Conservation (phyloP, 2,329 filamentous ascomycete genomes). For the Lasiodiplodia hormozganensis region DNA sequence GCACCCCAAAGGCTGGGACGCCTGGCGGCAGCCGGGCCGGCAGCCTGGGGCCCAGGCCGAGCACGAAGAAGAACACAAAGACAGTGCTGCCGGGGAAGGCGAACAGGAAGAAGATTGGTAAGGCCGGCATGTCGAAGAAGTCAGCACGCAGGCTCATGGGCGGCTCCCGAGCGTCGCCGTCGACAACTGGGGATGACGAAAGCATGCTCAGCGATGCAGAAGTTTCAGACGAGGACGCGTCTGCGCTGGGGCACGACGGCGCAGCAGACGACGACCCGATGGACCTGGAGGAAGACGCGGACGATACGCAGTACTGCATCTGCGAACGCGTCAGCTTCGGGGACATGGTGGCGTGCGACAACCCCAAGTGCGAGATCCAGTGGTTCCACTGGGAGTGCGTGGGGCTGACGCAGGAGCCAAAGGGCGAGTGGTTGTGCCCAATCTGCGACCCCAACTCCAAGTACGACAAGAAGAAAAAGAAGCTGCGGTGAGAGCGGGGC, state of each 20-base stretch:
- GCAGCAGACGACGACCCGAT: slow-evolving; percentile 75
- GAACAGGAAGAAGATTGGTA: slow-evolving; percentile 45
- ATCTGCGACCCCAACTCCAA: slow-evolving; percentile 36
- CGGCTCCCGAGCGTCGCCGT: slow-evolving; percentile 47
- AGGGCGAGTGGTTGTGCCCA: slow-evolving; percentile 59
- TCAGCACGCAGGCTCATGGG: slow-evolving; percentile 46
- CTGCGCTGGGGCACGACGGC: slow-evolving; percentile 60
- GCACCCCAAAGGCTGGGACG: slow-evolving; percentile 66
- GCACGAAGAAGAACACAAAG: slow-evolving; percentile 57
- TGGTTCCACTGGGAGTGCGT: slow-evolving; percentile 83
- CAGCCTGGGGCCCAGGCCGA: slow-evolving; percentile 61
- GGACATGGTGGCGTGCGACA: slow-evolving; percentile 90
- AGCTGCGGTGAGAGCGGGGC: slow-evolving; percentile 39
- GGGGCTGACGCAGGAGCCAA: slow-evolving; percentile 57
- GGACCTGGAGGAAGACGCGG: slow-evolving; percentile 74
- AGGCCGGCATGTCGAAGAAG: slow-evolving; percentile 42
- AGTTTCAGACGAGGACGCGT: slow-evolving; percentile 52
- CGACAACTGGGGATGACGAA: slow-evolving; percentile 58
- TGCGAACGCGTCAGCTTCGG: slow-evolving; percentile 85
- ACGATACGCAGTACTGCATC: slow-evolving; percentile 79
- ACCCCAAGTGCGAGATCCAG: slow-evolving; percentile 79
- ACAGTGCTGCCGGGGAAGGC: slow-evolving; percentile 63
- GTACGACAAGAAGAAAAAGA: slow-evolving; percentile 50
- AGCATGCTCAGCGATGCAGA: slow-evolving; percentile 61
- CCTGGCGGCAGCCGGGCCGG: slow-evolving; percentile 60